Evolutionary conservation across 1,139 yeast genomes (phyloP).

Genomic region (Spathaspora sp.): DNA sequence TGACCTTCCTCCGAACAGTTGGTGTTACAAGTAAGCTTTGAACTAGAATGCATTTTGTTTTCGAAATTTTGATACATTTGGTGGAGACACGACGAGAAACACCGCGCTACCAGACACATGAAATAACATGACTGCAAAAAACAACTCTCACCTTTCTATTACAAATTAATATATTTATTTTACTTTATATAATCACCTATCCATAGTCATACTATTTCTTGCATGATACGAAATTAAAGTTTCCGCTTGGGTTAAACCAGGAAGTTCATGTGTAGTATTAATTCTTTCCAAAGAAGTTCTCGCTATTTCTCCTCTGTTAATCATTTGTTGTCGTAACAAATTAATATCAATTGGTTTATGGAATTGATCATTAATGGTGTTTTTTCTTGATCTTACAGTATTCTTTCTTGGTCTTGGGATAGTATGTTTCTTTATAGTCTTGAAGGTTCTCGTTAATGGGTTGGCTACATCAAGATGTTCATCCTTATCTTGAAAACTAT

Average conservation of each 20-base stretch:
- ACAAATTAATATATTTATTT: background rate
- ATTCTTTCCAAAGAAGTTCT: slow-evolving; percentile 40
- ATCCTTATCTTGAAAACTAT: slow-evolving; percentile 12
- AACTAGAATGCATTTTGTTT: background rate
- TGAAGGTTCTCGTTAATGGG: slow-evolving; percentile 34
- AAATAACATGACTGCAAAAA: background rate
- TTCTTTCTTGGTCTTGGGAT: slow-evolving; percentile 26
- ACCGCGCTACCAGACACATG: background rate
- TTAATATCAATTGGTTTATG: slow-evolving; percentile 36
- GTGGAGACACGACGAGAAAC: background rate
- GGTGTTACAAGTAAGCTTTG: background rate
- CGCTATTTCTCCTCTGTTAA: slow-evolving; percentile 36
- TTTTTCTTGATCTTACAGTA: slow-evolving; percentile 29
- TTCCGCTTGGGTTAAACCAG: slow-evolving; percentile 53
- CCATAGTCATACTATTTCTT: slow-evolving; percentile 36
- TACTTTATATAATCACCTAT: slow-evolving; percentile 6
- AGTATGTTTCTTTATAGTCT: slow-evolving; percentile 29
- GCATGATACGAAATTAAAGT: slow-evolving; percentile 47
- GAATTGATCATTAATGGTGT: slow-evolving; percentile 33
- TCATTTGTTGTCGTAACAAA: slow-evolving; percentile 44
- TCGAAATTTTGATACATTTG: background rate
- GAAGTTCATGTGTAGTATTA: slow-evolving; percentile 47
- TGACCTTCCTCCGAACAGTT: background rate
- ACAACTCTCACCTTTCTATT: background rate
- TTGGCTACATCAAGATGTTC: slow-evolving; percentile 17